These are phyloP conservation scores for Phialophora chinensis DNA, from an alignment of 2,329 filamentous ascomycete species.

Conservation along the genomic window DNA sequence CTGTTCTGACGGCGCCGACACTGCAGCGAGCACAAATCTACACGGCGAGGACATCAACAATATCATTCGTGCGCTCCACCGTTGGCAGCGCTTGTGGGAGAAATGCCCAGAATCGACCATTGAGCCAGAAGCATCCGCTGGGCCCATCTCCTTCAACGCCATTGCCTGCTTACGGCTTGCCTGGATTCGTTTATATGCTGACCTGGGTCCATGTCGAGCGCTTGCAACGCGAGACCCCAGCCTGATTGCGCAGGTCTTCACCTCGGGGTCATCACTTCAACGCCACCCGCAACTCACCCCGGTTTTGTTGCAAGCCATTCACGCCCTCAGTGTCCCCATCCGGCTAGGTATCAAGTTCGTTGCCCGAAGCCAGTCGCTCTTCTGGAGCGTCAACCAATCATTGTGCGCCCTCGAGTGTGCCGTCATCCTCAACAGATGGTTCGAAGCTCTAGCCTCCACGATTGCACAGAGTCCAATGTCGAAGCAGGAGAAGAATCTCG, in stretches of 20 bases:
- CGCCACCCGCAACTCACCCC: slow-evolving; percentile 66
- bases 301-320: slow-evolving; percentile 70
- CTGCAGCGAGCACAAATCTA: neutral
- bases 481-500: slow-evolving; percentile 13
- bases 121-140: slow-evolving; percentile 14
- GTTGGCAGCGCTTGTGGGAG: slow-evolving; percentile 16
- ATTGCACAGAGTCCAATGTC: neutral
- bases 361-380: slow-evolving; percentile 47
- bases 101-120: slow-evolving; percentile 8
- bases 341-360: slow-evolving; percentile 47
- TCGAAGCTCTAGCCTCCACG: slow-evolving; percentile 38
- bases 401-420: slow-evolving; percentile 47
- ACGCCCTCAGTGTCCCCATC: slow-evolving; percentile 66
- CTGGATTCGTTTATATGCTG: slow-evolving; percentile 13
- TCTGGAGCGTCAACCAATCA: slow-evolving; percentile 48
- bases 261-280: slow-evolving; percentile 63
- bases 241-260: slow-evolving; percentile 66
- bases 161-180: slow-evolving; percentile 9
- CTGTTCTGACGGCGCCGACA: neutral
- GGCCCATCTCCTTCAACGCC: slow-evolving; percentile 13
- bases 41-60: slow-evolving; percentile 8
- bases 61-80: slow-evolving; percentile 11
- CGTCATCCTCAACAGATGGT: slow-evolving; percentile 54
- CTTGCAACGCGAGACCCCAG: slow-evolving; percentile 70
- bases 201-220: slow-evolving; percentile 66